Base-by-base conservation (phyloP, 2,329 filamentous ascomycete genomes). In the Calonectria ilicicola region DNA sequence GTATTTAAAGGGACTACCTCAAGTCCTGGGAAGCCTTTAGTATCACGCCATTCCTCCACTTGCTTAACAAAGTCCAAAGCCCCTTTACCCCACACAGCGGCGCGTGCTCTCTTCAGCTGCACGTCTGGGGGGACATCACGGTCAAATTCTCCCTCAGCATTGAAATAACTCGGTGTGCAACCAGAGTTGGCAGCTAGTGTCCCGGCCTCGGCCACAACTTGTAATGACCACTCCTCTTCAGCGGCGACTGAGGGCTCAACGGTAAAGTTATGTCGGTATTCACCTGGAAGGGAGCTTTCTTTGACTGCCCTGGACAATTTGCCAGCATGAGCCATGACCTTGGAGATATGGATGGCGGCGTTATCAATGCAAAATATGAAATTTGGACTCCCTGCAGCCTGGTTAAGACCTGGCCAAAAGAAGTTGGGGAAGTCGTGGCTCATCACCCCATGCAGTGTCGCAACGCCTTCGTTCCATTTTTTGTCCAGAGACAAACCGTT, bases 341-440 rank as follows among this genome's bases (percentile, higher is more conserved):
- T 85, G 0, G 85, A 86, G 5, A 85, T 82, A 66, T 91, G 88
- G 9, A 77, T 78, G 5, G 83, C 79, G 14, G 83, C 70, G 0
- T 81, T 75, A 32, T 86, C 84, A 5, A 86, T 76, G 1, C 80
- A 74, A 44, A 82, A 84, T 47, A 81, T 79, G 27, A 83, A 83
- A 74, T 88, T 89, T 2, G 80, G 77, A 2, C 82, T 81, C 1
- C 82, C 80, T 40, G 80, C 84, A 0, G 81, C 76, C 78, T 90
- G 88, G 23, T 79, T 71, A 1, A 83, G 75, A 12, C 85, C 85
- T 0, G 85, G 76, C 76, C 86, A 86, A 84, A 90, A 89, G 47
- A 90, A 76, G 74, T 91, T 91, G 0, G 90, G 89, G 72, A 91
- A 91, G 0, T 83, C 85, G 73, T 83, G 81, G 0, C 82, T 85